Evolutionary conservation across 2,329 filamentous ascomycete genomes (phyloP).

Genomic region (Penicillium sp.): DNA sequence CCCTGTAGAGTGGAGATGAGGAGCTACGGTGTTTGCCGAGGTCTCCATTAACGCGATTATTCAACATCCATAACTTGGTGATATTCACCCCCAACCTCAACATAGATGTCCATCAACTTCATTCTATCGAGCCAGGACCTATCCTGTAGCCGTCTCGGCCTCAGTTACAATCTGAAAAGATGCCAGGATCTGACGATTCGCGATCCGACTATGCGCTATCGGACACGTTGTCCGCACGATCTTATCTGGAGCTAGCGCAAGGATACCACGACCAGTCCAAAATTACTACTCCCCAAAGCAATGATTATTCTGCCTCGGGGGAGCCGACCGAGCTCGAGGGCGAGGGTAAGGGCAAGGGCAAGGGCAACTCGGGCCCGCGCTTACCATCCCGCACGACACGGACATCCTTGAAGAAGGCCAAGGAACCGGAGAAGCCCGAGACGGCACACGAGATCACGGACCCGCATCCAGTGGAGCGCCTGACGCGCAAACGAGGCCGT

Average conservation of each 20-base stretch:
- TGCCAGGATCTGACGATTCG: constrained; percentile 3
- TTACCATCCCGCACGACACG: constrained; percentile 1
- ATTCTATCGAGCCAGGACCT: neutral
- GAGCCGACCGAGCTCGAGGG: neutral
- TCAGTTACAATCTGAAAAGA: neutral
- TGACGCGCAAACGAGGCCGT: constrained; percentile 21
- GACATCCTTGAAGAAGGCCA: neutral
- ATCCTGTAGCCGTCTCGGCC: neutral
- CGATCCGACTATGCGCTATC: constrained; percentile 5
- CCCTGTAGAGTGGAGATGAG: neutral
- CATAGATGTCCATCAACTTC: neutral
- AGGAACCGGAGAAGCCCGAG: constrained; percentile 11
- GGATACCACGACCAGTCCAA: neutral
- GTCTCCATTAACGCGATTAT: neutral
- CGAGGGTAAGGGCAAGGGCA: neutral
- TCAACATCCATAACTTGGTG: neutral
- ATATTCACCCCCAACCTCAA: neutral
- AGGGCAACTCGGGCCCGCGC: constrained; percentile 5
- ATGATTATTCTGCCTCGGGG: neutral
- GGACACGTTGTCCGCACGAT: constrained; percentile 19
- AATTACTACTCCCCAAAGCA: neutral
- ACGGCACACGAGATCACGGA: neutral
- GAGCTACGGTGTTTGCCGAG: neutral
- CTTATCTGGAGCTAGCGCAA: constrained; percentile 16
- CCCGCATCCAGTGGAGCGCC: constrained; percentile 8